These are phyloP conservation scores for Berkeleyomyces rouxiae DNA, from an alignment of 2,329 filamentous ascomycete species.

Conservation along the genomic window DNA sequence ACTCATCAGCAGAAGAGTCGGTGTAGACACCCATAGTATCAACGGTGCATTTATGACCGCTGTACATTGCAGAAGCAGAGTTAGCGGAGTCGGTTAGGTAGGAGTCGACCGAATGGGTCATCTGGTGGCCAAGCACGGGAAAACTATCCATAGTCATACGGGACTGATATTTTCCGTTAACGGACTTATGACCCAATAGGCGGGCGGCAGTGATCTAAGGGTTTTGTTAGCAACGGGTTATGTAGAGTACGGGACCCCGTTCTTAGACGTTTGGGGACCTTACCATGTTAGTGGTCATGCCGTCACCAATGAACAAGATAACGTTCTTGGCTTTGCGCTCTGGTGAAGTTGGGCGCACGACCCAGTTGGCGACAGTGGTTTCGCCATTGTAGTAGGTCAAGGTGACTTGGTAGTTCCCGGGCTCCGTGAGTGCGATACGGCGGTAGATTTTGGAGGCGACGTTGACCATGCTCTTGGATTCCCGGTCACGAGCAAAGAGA, in stretches of 20 bases:
- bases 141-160: constrained; percentile 66
- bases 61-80: constrained; percentile 65
- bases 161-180: constrained; percentile 72
- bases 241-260: background rate
- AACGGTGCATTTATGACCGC: constrained; percentile 68
- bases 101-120: constrained; percentile 71
- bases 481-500: constrained; percentile 57
- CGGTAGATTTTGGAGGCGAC: constrained; percentile 68
- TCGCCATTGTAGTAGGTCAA: constrained; percentile 58
- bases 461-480: constrained; percentile 55
- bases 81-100: constrained; percentile 83
- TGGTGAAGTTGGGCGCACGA: constrained; percentile 52
- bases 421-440: constrained; percentile 57
- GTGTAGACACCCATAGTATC: constrained; percentile 66
- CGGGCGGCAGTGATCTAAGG: constrained; percentile 54
- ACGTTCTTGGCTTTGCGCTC: constrained; percentile 70
- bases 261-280: constrained; percentile 2
- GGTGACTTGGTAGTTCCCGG: constrained; percentile 62
- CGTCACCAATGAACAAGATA: constrained; percentile 64
- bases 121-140: constrained; percentile 72
- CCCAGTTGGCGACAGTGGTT: constrained; percentile 59
- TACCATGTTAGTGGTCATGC: constrained; percentile 57
- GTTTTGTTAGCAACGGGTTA: background rate
- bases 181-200: constrained; percentile 61
- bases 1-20: constrained; percentile 54